These are phyloP conservation scores for Clohesyomyces aquaticus DNA, from an alignment of 495 filamentous ascomycete species.

Conservation along the genomic window DNA sequence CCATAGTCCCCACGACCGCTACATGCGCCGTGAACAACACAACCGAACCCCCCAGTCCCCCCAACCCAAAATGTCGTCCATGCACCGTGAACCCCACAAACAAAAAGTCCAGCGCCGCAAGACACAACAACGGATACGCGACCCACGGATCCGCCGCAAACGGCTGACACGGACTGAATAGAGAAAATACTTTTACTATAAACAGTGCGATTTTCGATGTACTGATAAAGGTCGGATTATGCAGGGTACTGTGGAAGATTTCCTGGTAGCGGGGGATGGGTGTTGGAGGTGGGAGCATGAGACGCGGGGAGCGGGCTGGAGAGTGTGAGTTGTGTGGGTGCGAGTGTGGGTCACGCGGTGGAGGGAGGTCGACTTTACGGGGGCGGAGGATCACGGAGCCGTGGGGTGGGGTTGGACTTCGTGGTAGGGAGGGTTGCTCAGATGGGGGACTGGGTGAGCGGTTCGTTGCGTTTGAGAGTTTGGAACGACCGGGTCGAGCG, in stretches of 20 bases:
- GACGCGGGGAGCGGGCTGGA: slow-evolving; percentile 33
- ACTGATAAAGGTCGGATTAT: slow-evolving; percentile 43
- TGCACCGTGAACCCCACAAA: slow-evolving; percentile 22
- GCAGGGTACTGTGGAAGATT: slow-evolving; percentile 40
- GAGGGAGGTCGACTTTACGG: slow-evolving; percentile 38
- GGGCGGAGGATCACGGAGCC: slow-evolving; percentile 41
- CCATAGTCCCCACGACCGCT: slow-evolving; percentile 16
- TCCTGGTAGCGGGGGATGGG: slow-evolving; percentile 38
- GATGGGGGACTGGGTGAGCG: slow-evolving; percentile 27
- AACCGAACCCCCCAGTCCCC: slow-evolving; percentile 21
- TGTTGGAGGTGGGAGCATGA: slow-evolving; percentile 42
- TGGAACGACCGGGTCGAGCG: slow-evolving; percentile 37
- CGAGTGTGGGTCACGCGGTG: slow-evolving; percentile 1
- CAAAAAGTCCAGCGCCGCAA: slow-evolving; percentile 59
- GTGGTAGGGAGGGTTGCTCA: neutral
- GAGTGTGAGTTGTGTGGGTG: slow-evolving; percentile 22
- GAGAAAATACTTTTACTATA: slow-evolving; percentile 56
- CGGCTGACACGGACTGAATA: slow-evolving; percentile 64
- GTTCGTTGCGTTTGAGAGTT: slow-evolving; percentile 25
- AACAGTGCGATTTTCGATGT: slow-evolving; percentile 37
- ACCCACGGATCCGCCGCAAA: slow-evolving; percentile 62
- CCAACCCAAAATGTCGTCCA: slow-evolving; percentile 29
- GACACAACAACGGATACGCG: slow-evolving; percentile 61
- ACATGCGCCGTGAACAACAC: slow-evolving; percentile 36
- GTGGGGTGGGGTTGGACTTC: slow-evolving; percentile 24